Base-by-base conservation (phyloP, 2,329 filamentous ascomycete genomes). In the Simplicillium aogashimaense region DNA sequence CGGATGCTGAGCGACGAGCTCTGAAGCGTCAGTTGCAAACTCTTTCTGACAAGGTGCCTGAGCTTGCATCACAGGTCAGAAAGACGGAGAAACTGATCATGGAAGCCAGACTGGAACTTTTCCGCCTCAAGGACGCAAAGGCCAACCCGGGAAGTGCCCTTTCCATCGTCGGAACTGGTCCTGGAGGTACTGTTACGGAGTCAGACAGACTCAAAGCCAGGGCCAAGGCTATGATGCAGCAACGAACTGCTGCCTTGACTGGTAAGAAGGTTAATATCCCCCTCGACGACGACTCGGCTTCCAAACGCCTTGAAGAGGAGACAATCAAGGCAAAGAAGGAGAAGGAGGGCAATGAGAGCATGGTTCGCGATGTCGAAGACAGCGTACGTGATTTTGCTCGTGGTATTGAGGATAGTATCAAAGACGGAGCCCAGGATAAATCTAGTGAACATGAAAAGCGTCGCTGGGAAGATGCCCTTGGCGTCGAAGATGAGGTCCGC, bases 141-240 rank as follows among this genome's bases (percentile, higher is more conserved):
- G 86, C 86, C 3, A 78, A 97, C 56, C 92, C 92, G 3, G 76
- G 80, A 47, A 86, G 83, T 54, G 82, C 86, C 9, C 72, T 83
- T 15, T 74, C 81, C 25, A 87, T 98, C 47, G 78, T 97, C 43
- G 92, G 92, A 35, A 97, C 90, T 45, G 92, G 92, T 9, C 90
- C 89, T 43, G 90, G 90, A 34, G 92, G 92, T 39, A 66, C 78
- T 35, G 78, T 98, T 33, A 98, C 92, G 0, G 92, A 98, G 62
- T 84, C 87, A 3, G 92, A 98, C 63, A 80, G 90, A 40, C 76
- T 97, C 49, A 97, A 95, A 67, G 92, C 92, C 29, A 80, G 89
- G 50, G 90, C 92, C 28, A 94, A 89, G 65, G 90, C 90, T 31
- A 94, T 95, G 80, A 98, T 98, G 92, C 90, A 97, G 65, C 89